These are phyloP conservation scores for Euptelea pleiosperma DNA, from an alignment of 164 flowering plant genomes.

Conservation along the genomic window DNA sequence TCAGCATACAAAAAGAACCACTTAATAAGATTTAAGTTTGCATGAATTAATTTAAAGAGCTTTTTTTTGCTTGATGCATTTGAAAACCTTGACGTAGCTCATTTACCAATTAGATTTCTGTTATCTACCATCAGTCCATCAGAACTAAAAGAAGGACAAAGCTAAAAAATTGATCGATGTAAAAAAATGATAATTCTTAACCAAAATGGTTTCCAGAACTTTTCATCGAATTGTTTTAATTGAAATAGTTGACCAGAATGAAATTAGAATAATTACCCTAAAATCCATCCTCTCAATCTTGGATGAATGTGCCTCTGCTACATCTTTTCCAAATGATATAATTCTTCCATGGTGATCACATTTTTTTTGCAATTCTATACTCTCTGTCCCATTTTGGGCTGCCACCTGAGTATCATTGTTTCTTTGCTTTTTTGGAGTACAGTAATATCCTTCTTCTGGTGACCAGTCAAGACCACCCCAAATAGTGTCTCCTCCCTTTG, in stretches of 20 bases:
- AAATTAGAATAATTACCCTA: slow-evolving; percentile 40
- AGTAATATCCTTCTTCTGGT: slow-evolving; percentile 68
- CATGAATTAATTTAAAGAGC: not conserved
- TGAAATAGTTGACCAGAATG: not conserved
- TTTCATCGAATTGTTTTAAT: not conserved
- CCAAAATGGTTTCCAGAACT: no score
- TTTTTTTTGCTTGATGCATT: no score
- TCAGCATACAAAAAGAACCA: no score
- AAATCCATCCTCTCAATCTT: slow-evolving; percentile 67
- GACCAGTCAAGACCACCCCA: slow-evolving; percentile 98
- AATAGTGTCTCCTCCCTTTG: slow-evolving; percentile 88
- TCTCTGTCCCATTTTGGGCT: slow-evolving; percentile 18
- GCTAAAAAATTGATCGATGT: not conserved
- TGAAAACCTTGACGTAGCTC: not conserved
- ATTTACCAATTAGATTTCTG: not conserved
- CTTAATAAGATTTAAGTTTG: no score
- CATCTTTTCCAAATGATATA: slow-evolving; percentile 79
- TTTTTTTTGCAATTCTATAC: slow-evolving; percentile 19
- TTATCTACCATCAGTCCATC: not conserved
- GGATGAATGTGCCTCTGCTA: slow-evolving; percentile 55
- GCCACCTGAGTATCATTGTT: slow-evolving; percentile 31
- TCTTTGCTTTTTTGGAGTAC: slow-evolving; percentile 38
- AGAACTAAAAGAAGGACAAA: not conserved
- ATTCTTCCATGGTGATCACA: slow-evolving; percentile 68
- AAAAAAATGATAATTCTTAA: not conserved